Evolutionary conservation across 2,329 filamentous ascomycete species (phyloP), one percentile per base, ranked within the genome.

Genomic region (Bipolaris zeicola): DNA sequence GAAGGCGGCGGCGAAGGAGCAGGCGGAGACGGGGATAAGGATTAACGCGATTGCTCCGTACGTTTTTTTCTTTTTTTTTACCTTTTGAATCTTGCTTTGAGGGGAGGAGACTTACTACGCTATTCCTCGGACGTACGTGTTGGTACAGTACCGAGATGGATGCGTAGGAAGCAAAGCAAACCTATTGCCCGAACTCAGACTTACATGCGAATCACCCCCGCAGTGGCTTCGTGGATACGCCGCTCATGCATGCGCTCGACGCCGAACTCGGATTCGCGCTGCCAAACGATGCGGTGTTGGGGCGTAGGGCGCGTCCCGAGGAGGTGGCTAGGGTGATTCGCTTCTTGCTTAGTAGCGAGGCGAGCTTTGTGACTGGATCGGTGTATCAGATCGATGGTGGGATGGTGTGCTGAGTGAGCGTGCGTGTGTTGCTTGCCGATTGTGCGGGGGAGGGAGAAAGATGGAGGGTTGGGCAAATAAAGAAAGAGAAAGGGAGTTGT

Each of bases 1-100:
- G 31, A 77, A 69, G 54, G 71, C 69, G 31, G 72, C 75, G 44
- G 75, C 78, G 0, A 73, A 72, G 57, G 76, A 79, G 59, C 75
- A 73, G 47, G 50, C 18, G 8, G 14, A 18, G 5, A 22, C 46
- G 28, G 52, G 52, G 7, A 55, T 52, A 31, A 65, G 78, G 50
- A 65, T 80, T 6, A 80, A 80, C 68, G 75, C 73, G 28, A 69
- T 80, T 61, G 77, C 75, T 18, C 79, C 77, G 76, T 78, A 61
- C 72, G 76, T 74, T 43, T 7, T 20, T 7, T 26, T 26, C 4
- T 33, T 2, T 4, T 39, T n/a, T 10, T n/a, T 39, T 20, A 2
- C 20, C 20, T 20, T 20, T 20, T 20, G 20, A 20, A 20, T 20
- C 20, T 20, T 20, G 20, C 20, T 20, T 20, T 20, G 20, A 3